A percentile compares a stretch with the other conserved stretches of the same genome.
Evolutionary conservation across 139 green algal genomes (phyloP).

Genomic region (Diplosphaera chodatii): DNA sequence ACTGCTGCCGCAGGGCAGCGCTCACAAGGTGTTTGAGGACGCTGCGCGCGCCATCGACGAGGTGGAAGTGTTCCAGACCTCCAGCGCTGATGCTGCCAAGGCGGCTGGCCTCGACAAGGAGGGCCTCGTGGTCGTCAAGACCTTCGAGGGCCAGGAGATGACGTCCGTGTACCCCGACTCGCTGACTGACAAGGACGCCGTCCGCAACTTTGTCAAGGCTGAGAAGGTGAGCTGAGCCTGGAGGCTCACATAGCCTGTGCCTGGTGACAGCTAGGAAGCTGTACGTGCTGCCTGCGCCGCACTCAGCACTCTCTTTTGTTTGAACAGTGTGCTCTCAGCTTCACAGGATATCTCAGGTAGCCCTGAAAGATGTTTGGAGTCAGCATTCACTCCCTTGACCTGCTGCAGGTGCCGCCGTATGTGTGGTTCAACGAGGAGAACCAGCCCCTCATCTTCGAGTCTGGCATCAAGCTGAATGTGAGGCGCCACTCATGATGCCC

Average conservation of each 20-base stretch:
- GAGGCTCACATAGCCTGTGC: too few relatives aligned
- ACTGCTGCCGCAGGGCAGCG: slow-evolving; percentile 37
- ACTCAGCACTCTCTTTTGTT: too few relatives aligned
- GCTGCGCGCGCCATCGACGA: slow-evolving; percentile 53
- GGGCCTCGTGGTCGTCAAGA: slow-evolving; percentile 54
- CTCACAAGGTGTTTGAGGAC: slow-evolving; percentile 47
- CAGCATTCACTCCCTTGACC: slow-evolving; percentile 30
- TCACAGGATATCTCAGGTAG: too few relatives aligned
- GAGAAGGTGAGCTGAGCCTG: slow-evolving; percentile 61
- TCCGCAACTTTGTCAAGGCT: slow-evolving; percentile 44
- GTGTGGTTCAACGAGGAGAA: slow-evolving; percentile 67
- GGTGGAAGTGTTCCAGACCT: slow-evolving; percentile 60
- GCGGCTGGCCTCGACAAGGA: slow-evolving; percentile 45
- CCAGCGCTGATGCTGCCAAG: slow-evolving; percentile 50
- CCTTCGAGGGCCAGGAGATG: slow-evolving; percentile 44
- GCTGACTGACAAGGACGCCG: slow-evolving; percentile 15
- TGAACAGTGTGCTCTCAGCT: too few relatives aligned
- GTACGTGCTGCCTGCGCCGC: too few relatives aligned
- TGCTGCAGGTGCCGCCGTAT: slow-evolving; percentile 65
- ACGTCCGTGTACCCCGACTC: slow-evolving; percentile 13
- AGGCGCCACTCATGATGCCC: background rate
- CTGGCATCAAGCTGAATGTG: slow-evolving; percentile 60
- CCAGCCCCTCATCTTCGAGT: slow-evolving; percentile 68
- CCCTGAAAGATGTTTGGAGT: too few relatives aligned
- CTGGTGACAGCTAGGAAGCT: too few relatives aligned